Conservation (phyloP, 2,329 filamentous ascomycete genomes). For the Aspergillus tamarii region DNA sequence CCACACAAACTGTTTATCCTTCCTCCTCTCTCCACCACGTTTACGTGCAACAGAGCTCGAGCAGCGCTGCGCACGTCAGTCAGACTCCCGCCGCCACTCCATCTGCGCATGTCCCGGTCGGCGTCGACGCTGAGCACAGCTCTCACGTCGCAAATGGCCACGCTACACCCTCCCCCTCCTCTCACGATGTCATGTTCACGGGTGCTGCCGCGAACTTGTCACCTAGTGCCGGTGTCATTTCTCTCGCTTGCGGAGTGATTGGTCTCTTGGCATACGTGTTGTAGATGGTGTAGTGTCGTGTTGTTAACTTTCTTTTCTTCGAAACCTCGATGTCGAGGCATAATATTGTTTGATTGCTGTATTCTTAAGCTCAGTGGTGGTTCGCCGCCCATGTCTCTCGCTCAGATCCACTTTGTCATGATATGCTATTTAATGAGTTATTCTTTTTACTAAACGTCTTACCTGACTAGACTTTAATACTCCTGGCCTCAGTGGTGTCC, state of each 20-base stretch:
- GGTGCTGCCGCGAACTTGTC: conserved; percentile 27
- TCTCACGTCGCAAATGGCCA: conserved; percentile 35
- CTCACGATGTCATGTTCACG: conserved; percentile 33
- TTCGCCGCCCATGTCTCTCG: background rate
- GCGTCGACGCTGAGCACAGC: conserved; percentile 6
- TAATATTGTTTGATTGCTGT: background rate
- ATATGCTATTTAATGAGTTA: background rate
- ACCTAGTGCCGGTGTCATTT: conserved; percentile 24
- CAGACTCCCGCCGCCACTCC: background rate
- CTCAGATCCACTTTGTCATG: background rate
- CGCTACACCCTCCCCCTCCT: conserved; percentile 43
- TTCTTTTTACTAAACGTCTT: background rate
- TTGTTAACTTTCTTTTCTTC: background rate
- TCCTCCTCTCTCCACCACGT: conserved; percentile 29
- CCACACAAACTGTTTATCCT: conserved; percentile 14
- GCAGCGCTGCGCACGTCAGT: background rate
- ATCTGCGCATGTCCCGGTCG: conserved; percentile 13
- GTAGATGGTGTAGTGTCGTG: conserved; percentile 17
- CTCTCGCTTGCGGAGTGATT: conserved; percentile 27
- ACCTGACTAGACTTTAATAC: background rate
- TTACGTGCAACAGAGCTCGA: conserved; percentile 25
- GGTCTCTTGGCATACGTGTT: conserved; percentile 34
- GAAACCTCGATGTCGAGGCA: background rate
- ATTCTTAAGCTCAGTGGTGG: background rate
- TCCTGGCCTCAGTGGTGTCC: background rate